These are phyloP conservation scores for Gautieria morchelliformis DNA, from an alignment of 768 basidiomycete genomes.

Conservation along the genomic window DNA sequence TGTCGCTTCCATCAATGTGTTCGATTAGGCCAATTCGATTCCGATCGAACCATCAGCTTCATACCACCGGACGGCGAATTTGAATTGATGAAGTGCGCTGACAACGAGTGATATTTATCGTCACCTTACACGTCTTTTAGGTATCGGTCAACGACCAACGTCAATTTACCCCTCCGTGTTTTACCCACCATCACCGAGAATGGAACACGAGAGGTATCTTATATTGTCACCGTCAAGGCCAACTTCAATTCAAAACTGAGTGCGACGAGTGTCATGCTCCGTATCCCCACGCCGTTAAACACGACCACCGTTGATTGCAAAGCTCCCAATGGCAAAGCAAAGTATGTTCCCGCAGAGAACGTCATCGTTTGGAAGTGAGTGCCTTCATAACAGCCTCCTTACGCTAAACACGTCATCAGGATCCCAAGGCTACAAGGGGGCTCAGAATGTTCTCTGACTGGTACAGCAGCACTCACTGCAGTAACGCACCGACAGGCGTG, in stretches of 20 bases:
- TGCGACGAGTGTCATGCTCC: constrained; percentile 83
- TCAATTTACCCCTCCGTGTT: constrained; percentile 86
- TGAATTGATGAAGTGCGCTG: constrained; percentile 86
- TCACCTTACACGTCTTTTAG: constrained; percentile 30
- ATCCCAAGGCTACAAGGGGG: constrained; percentile 89
- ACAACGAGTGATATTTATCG: background rate
- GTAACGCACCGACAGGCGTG: constrained; percentile 93
- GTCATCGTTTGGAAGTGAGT: constrained; percentile 96
- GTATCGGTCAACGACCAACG: constrained; percentile 92
- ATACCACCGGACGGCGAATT: constrained; percentile 99
- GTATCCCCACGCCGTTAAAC: constrained; percentile 94
- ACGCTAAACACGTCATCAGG: constrained; percentile 31
- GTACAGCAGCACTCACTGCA: constrained; percentile 71
- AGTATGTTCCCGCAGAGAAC: constrained; percentile 94
- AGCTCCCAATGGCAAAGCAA: constrained; percentile 87
- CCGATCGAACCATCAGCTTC: constrained; percentile 89
- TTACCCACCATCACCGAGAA: constrained; percentile 90
- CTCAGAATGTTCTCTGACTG: constrained; percentile 80
- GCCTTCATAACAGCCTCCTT: background rate
- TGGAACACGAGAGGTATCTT: constrained; percentile 86
- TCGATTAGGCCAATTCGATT: constrained; percentile 88
- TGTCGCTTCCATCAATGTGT: constrained; percentile 99
- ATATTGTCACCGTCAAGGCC: constrained; percentile 78
- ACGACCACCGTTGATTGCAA: constrained; percentile 90
- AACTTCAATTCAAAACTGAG: constrained; percentile 88